Evolutionary conservation across 1,139 yeast genomes (phyloP), one percentile per base, ranked within the genome.

Genomic region (Saccharomyces hybrid): DNA sequence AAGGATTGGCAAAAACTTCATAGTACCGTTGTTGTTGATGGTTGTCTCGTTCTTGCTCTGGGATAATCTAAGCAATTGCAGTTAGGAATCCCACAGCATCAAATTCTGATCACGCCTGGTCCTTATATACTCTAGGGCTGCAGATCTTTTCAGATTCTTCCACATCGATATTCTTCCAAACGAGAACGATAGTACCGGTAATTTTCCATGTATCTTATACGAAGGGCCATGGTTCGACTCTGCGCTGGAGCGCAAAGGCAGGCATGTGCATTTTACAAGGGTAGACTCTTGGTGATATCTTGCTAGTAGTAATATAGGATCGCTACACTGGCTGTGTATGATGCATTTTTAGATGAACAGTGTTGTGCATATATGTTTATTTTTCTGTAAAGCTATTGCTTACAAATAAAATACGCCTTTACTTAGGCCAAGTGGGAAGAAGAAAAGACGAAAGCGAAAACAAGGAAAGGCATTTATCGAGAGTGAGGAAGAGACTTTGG

Each of bases 1-100:
- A 31, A 58, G 38, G 51, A 63, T 44, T 16, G 59, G 50, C 28
- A 65, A 61, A 50, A 70, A 70, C 65, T 67, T 74, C 70, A 67
- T 65, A 11, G 21, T 24, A 24, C 6, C 26, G 26, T 24, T 24
- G 1, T 24, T 24, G 26, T 24, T 24, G 26, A 24, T 24, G 26
- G 26, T 24, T 24, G 5, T 4, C 26, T 24, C 6, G 26, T 24
- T 24, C 26, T 24, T 24, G 5, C 26, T 24, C 26, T 5, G 26
- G 4, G 26, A 24, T 24, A 6, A 24, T 24, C 26, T 24, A 32
- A 32, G 8, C 38, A 32, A 32, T 32, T 32, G 38, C 4, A n/a
- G 4, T 28, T 12, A 4, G 21, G 4, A 19, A 11, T 19, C 3
- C 19, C 24, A 38, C 26, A 11, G 19, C 44, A 7, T 38, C 19